phyloP scores from a whole-genome alignment of 140 eudicot species.

The Erigeron philadelphicus region DNA sequence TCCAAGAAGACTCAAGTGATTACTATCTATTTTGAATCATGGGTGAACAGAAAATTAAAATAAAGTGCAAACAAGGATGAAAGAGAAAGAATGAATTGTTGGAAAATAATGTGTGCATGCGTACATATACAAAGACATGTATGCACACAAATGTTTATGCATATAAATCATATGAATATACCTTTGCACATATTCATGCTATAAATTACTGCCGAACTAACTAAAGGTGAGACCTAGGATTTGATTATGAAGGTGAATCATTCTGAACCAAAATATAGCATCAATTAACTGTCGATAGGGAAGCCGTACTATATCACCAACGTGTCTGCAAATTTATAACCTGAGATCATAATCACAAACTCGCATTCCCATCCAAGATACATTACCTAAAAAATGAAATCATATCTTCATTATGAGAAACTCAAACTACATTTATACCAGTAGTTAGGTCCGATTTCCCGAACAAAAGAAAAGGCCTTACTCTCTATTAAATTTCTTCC shows the following conservation, averaged over 20 bases:
- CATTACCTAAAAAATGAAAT: not conserved
- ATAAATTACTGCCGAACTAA: not conserved
- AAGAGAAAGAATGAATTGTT: not conserved
- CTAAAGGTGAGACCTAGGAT: not conserved
- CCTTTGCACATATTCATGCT: not conserved
- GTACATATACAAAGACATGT: not conserved
- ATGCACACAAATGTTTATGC: not conserved
- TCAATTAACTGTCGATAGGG: not conserved
- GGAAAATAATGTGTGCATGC: not conserved
- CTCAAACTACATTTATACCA: not conserved
- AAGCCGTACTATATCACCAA: not conserved
- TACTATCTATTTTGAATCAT: not conserved
- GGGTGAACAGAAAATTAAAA: not conserved
- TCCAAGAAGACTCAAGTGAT: constrained; percentile 18
- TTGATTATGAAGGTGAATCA: not conserved
- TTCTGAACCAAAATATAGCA: not conserved
- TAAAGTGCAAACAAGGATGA: not conserved
- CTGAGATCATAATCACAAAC: not conserved
- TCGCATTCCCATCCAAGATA: not conserved
- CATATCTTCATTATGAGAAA: not conserved
- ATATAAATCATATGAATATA: not conserved
- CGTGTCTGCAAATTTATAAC: not conserved
- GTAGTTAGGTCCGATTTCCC: not conserved
- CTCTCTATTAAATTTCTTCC: not conserved
- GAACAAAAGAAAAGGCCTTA: constrained; percentile 1